Evolutionary conservation across 1,284 basidiomycete genomes (phyloP).

Genomic region (Gymnopus androsaceus): DNA sequence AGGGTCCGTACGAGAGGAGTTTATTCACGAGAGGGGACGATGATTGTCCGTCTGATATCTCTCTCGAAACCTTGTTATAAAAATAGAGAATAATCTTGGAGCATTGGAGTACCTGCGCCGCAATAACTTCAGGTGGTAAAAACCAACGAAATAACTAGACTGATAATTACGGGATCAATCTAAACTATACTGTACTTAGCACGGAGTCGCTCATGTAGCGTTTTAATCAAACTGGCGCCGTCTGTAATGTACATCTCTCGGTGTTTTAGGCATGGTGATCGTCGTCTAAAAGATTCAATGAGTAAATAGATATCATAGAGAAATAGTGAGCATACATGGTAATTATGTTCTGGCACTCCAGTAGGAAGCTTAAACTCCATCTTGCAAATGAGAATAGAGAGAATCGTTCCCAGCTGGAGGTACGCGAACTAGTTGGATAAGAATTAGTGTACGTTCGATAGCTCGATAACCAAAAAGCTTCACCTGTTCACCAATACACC

Average conservation of each 20-base stretch:
- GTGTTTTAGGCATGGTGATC: conserved; percentile 37
- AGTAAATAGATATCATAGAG: neutral
- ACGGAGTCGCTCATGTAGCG: too few species aligned
- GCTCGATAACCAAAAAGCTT: neutral
- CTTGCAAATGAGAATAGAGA: conserved; percentile 78
- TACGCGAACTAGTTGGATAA: conserved; percentile 80
- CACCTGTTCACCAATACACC: conserved; percentile 95
- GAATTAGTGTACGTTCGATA: conserved; percentile 21
- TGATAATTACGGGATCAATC: too few species aligned
- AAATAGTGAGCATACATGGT: conserved; percentile 63
- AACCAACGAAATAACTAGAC: too few species aligned
- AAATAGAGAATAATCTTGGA: too few species aligned
- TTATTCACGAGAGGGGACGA: too few species aligned
- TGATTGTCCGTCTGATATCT: too few species aligned
- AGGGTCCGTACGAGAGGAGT: too few species aligned
- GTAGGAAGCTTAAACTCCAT: conserved; percentile 74
- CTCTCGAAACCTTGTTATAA: too few species aligned
- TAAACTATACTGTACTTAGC: too few species aligned
- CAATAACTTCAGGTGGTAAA: too few species aligned
- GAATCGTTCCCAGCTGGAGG: conserved; percentile 86
- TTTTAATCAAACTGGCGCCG: conserved; percentile 17
- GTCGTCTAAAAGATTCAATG: conserved; percentile 21
- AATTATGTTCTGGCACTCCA: conserved; percentile 83
- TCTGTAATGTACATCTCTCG: conserved; percentile 18
- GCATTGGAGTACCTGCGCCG: too few species aligned